phyloP scores from a whole-genome alignment of 164 flowering plant genomes.

The Chimonanthus praecox region DNA sequence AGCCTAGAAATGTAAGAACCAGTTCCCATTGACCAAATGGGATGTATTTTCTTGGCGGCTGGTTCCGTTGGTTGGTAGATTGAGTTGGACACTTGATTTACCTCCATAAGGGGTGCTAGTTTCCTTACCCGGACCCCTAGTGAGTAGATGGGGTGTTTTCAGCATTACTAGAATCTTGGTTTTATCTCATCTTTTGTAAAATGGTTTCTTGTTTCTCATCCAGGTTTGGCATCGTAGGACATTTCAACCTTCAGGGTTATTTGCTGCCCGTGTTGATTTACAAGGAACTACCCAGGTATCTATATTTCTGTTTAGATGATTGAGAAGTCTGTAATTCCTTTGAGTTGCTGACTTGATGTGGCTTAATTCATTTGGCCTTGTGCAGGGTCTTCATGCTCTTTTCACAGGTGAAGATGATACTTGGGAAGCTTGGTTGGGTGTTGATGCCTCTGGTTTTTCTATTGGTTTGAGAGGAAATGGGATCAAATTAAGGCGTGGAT shows the following conservation, averaged over 20 bases:
- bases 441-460: conserved; percentile 71
- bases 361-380: neutral
- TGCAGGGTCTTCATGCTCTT: conserved; percentile 95
- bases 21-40: neutral
- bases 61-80: neutral
- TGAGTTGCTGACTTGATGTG: neutral
- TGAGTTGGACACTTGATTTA: neutral
- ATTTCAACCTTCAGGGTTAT: conserved; percentile 94
- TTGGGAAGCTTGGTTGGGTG: conserved; percentile 94
- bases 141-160: too few relatives aligned
- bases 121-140: too few relatives aligned
- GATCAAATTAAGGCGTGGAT: conserved; percentile 85
- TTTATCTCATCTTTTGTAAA: neutral
- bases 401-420: conserved; percentile 98
- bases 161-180: too few relatives aligned
- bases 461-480: conserved; percentile 60
- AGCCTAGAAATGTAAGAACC: neutral
- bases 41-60: neutral
- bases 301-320: neutral
- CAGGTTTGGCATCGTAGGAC: conserved; percentile 96
- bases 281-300: conserved; percentile 80
- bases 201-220: neutral
- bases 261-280: conserved; percentile 95
- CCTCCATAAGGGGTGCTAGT: too few relatives aligned
- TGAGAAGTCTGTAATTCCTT: neutral